phyloP scores from a whole-genome alignment of 139 green algal species.

The Spirogloea muscicola region DNA sequence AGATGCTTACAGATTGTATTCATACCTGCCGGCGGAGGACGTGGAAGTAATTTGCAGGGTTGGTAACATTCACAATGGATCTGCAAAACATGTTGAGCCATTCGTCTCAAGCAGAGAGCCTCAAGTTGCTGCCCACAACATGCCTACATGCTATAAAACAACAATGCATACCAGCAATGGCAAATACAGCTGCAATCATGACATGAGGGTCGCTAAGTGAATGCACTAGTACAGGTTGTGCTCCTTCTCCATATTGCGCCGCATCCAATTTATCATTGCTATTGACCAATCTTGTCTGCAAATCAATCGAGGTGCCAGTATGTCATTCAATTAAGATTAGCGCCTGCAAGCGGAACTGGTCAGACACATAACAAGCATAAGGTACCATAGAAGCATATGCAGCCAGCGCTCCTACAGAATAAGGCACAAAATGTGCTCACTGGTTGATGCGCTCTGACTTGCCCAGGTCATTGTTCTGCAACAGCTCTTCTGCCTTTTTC shows the following conservation, averaged over 20 bases:
- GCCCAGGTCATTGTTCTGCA: slow-evolving; percentile 5
- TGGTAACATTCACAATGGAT: slow-evolving; percentile 76
- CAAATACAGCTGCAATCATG: not conserved
- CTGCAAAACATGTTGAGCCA: not conserved
- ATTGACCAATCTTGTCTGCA: slow-evolving; percentile 40
- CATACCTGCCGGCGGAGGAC: slow-evolving; percentile 64
- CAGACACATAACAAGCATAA: too few relatives aligned
- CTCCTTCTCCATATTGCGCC: slow-evolving; percentile 39
- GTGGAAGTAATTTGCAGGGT: slow-evolving; percentile 97
- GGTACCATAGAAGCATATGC: too few relatives aligned
- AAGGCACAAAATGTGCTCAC: not conserved
- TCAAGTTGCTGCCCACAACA: too few relatives aligned
- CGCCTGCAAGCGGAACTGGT: too few relatives aligned
- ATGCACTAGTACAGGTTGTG: slow-evolving; percentile 46
- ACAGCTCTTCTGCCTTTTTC: not conserved
- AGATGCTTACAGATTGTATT: too few relatives aligned
- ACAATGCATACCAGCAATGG: not conserved
- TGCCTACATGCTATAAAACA: too few relatives aligned
- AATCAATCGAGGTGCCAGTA: too few relatives aligned
- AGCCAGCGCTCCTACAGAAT: too few relatives aligned
- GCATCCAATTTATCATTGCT: slow-evolving; percentile 54
- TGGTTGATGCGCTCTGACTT: slow-evolving; percentile 3
- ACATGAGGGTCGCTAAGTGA: too few relatives aligned
- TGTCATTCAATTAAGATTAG: too few relatives aligned
- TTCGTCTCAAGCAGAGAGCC: too few relatives aligned